phyloP scores from a whole-genome alignment of 495 filamentous ascomycete species.

The Thermochaetoides thermophila region DNA sequence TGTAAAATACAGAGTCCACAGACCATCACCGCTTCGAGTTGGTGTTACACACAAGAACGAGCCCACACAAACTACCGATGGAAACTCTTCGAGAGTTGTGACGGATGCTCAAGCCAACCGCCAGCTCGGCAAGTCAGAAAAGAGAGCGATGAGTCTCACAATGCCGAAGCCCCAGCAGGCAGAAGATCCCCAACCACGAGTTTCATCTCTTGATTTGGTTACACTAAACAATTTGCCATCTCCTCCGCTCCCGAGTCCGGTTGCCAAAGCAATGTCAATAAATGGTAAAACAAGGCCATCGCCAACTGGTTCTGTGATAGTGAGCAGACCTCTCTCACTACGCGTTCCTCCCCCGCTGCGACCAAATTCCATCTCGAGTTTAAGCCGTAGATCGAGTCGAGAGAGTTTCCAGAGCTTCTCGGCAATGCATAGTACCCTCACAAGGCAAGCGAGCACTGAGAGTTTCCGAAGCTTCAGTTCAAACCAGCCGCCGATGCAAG shows the following conservation, averaged over 20 bases:
- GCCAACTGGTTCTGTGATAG: conserved; percentile 23
- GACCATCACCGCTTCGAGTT: too few relatives aligned
- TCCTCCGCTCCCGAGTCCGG: conserved; percentile 13
- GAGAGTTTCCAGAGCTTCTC: conserved; percentile 20
- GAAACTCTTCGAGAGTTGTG: too few relatives aligned
- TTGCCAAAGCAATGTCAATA: conserved; percentile 13
- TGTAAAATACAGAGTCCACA: too few relatives aligned
- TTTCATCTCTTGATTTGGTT: conserved; percentile 1
- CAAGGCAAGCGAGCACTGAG: conserved; percentile 20
- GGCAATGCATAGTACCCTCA: conserved; percentile 7
- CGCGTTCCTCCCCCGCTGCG: conserved; percentile 27
- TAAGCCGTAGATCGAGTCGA: conserved; percentile 17
- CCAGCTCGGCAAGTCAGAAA: conserved; percentile 2
- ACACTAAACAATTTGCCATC: too few relatives aligned
- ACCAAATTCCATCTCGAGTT: conserved; percentile 19
- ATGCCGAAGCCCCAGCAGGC: conserved; percentile 6
- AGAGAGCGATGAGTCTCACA: conserved; percentile 13
- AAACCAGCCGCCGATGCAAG: conserved; percentile 4
- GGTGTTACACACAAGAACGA: too few relatives aligned
- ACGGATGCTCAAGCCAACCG: background rate
- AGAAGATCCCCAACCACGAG: background rate
- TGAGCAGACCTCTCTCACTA: conserved; percentile 19
- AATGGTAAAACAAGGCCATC: conserved; percentile 11
- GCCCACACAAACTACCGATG: too few relatives aligned
- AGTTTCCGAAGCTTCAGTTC: conserved; percentile 17